Conservation (phyloP, 2,329 filamentous ascomycete species). For the Rhynchosporium agropyri region DNA sequence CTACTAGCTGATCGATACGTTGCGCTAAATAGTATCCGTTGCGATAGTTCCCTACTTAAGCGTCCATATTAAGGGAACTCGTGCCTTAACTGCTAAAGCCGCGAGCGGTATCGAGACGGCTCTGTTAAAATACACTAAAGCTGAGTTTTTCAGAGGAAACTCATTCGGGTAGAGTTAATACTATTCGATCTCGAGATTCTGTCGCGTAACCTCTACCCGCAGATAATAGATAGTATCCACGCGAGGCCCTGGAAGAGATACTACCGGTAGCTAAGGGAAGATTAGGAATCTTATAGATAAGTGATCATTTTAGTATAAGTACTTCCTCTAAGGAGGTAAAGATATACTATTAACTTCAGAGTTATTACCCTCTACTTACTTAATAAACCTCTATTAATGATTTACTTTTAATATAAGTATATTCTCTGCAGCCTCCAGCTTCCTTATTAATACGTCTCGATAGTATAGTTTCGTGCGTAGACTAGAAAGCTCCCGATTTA, state of each 20-base stretch:
- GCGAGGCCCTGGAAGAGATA: slow-evolving; percentile 78
- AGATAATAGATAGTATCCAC: slow-evolving; percentile 92
- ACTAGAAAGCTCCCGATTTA: slow-evolving; percentile 82
- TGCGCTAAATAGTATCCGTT: slow-evolving; percentile 89
- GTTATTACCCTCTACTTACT: background rate
- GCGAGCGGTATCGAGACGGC: slow-evolving; percentile 70
- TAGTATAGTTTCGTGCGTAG: slow-evolving; percentile 79
- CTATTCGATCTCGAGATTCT: slow-evolving; percentile 86
- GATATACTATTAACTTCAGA: background rate
- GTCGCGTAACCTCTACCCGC: slow-evolving; percentile 76
- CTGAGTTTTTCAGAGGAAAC: slow-evolving; percentile 87
- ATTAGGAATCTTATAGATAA: background rate
- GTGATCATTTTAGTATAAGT: background rate
- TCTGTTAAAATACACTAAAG: slow-evolving; percentile 95
- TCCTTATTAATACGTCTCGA: slow-evolving; percentile 67
- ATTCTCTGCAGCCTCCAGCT: slow-evolving; percentile 79
- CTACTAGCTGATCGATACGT: slow-evolving; percentile 93
- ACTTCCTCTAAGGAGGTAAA: background rate
- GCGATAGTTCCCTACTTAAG: slow-evolving; percentile 71
- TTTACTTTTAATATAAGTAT: slow-evolving; percentile 77
- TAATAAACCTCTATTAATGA: background rate
- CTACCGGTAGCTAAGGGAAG: slow-evolving; percentile 68
- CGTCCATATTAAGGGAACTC: slow-evolving; percentile 21
- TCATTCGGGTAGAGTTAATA: slow-evolving; percentile 81
- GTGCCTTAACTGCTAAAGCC: slow-evolving; percentile 52